Conservation (phyloP, 1,284 basidiomycete genomes). For the Blastosporella zonata region DNA sequence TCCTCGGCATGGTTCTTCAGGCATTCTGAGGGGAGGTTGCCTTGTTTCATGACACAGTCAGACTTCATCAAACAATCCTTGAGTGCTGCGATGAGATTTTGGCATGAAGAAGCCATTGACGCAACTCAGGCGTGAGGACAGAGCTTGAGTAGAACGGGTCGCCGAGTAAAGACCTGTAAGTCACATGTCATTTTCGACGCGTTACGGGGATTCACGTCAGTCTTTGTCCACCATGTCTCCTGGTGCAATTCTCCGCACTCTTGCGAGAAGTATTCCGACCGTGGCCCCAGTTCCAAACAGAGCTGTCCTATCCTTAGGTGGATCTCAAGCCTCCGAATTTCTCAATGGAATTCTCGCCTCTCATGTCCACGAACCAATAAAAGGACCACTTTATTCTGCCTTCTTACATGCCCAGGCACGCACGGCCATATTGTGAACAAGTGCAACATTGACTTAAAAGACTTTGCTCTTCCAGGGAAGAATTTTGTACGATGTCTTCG, state of each 20-base stretch:
- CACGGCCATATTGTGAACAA: constrained; percentile 19
- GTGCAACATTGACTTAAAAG: constrained; percentile 13
- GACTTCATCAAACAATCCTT: constrained; percentile 79
- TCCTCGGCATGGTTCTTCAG: constrained; percentile 69
- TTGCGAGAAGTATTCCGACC: constrained; percentile 52
- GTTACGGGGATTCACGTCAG: not conserved
- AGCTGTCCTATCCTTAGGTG: constrained; percentile 73
- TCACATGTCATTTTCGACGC: constrained; percentile 12
- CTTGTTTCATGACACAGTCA: constrained; percentile 79
- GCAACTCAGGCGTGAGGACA: not conserved
- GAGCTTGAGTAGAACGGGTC: not conserved
- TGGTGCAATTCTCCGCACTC: constrained; percentile 37
- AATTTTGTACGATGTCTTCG: constrained; percentile 85
- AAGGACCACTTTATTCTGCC: constrained; percentile 69
- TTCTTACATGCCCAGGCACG: constrained; percentile 86
- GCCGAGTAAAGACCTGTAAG: not conserved
- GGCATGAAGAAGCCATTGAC: constrained; percentile 75
- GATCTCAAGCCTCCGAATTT: constrained; percentile 82
- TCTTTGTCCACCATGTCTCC: constrained; percentile 27
- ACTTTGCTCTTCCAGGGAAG: constrained; percentile 61
- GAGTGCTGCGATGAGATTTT: constrained; percentile 68
- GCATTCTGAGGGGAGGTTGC: constrained; percentile 73
- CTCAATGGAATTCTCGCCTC: constrained; percentile 84
- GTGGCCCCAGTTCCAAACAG: constrained; percentile 62
- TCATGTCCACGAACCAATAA: constrained; percentile 49